phyloP scores from a whole-genome alignment of 2,329 filamentous ascomycete genomes.

The Colletotrichum trifolii region DNA sequence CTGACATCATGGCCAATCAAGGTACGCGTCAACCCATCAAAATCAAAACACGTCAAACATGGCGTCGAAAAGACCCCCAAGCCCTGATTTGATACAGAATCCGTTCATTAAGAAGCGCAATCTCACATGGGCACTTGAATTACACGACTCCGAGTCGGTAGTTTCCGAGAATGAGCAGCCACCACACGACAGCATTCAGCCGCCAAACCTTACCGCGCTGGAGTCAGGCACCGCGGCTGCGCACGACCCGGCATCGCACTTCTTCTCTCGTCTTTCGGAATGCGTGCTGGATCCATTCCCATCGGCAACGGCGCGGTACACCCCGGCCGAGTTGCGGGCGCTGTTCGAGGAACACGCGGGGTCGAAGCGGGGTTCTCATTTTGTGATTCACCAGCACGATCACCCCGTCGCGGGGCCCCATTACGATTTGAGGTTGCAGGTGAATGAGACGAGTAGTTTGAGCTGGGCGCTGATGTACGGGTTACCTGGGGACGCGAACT shows the following conservation, averaged over 20 bases:
- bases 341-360: constrained; percentile 51
- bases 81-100: constrained; percentile 53
- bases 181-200: not conserved
- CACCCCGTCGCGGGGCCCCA: constrained; percentile 76
- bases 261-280: constrained; percentile 47
- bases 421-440: constrained; percentile 77
- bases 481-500: constrained; percentile 68
- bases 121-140: constrained; percentile 54
- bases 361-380: constrained; percentile 59
- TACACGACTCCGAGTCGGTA: constrained; percentile 24
- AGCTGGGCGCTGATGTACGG: constrained; percentile 76
- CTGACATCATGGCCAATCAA: not conserved
- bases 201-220: constrained; percentile 45
- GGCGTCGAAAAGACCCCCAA: constrained; percentile 47
- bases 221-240: constrained; percentile 52
- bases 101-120: constrained; percentile 61
- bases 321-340: constrained; percentile 45
- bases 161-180: not conserved
- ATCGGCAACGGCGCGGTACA: constrained; percentile 43
- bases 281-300: constrained; percentile 41
- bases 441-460: constrained; percentile 73
- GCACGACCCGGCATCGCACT: constrained; percentile 53
- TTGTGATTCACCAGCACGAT: constrained; percentile 79
- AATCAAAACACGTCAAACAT: not conserved
- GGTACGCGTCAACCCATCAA: no score